Percentiles rank a stretch among this genome's conserved stretches.
Evolutionary conservation across 768 basidiomycete species (phyloP).

Genomic region (Rhizopogon sp.): DNA sequence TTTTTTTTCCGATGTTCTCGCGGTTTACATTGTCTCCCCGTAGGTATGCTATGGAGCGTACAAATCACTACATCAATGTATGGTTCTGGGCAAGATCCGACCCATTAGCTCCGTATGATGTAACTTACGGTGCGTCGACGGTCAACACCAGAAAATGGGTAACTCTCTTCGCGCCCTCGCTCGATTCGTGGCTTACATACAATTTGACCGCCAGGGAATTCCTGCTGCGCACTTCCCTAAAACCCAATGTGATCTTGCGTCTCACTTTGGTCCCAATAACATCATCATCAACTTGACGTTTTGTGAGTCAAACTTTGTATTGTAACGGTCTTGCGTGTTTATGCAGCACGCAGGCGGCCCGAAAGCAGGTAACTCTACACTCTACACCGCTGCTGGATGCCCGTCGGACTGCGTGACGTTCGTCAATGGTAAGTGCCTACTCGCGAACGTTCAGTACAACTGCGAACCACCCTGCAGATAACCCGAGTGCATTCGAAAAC

Average conservation of each 20-base stretch:
- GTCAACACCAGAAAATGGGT: constrained; percentile 29
- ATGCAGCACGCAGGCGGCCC: constrained; percentile 41
- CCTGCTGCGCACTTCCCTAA: constrained; percentile 31
- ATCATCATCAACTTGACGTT: constrained; percentile 49
- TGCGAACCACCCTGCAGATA: constrained; percentile 33
- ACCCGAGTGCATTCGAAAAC: constrained; percentile 59
- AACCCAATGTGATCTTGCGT: constrained; percentile 30
- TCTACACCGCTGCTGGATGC: constrained; percentile 45
- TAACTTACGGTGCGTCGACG: constrained; percentile 12
- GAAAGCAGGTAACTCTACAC: constrained; percentile 44
- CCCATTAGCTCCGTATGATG: constrained; percentile 18
- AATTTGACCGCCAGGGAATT: constrained; percentile 17
- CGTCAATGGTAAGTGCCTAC: constrained; percentile 32
- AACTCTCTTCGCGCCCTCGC: not conserved
- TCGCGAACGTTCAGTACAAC: not conserved
- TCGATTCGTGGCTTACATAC: not conserved
- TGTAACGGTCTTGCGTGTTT: not conserved
- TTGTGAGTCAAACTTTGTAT: constrained; percentile 36
- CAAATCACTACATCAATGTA: constrained; percentile 28
- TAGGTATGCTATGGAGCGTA: constrained; percentile 40
- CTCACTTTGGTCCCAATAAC: constrained; percentile 28
- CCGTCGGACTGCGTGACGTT: constrained; percentile 38
- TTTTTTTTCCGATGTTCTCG: not conserved
- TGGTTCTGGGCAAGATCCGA: constrained; percentile 40
- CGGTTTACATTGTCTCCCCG: not conserved